These are phyloP conservation scores for Colletotrichum ledebouriae DNA, from an alignment of 2,329 filamentous ascomycete species.

Conservation along the genomic window DNA sequence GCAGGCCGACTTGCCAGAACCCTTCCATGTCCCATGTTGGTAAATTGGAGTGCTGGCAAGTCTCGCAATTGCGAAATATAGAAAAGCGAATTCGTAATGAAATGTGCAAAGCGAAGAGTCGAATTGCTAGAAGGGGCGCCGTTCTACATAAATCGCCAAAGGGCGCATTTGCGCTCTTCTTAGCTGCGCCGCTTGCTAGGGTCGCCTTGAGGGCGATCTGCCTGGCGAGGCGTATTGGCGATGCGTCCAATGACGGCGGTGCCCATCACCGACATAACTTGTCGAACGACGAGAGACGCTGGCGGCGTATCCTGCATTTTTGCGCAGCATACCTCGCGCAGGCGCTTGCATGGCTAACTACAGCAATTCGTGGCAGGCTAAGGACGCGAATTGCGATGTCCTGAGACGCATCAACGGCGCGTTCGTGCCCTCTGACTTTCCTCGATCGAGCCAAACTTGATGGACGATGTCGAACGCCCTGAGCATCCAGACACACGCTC, in stretches of 20 bases:
- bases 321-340: constrained; percentile 19
- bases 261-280: not conserved
- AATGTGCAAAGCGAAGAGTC: not conserved
- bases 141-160: constrained; percentile 4
- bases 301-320: not conserved
- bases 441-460: constrained; percentile 17
- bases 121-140: constrained; percentile 5
- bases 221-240: constrained; percentile 6
- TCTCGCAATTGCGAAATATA: constrained; percentile 14
- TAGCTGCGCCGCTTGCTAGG: constrained; percentile 26
- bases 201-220: not conserved
- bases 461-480: not conserved
- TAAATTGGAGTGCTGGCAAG: not conserved
- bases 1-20: not conserved
- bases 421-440: constrained; percentile 24
- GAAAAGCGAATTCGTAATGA: not conserved
- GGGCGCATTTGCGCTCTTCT: constrained; percentile 36
- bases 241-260: constrained; percentile 24
- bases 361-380: not conserved
- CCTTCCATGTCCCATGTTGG: constrained; percentile 21
- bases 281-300: not conserved
- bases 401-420: constrained; percentile 19
- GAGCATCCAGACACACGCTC: not conserved
- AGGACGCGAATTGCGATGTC: not conserved
- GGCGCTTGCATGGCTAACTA: constrained; percentile 6